Conservation (phyloP, 345 rosid species). For the Carallia brachiata region DNA sequence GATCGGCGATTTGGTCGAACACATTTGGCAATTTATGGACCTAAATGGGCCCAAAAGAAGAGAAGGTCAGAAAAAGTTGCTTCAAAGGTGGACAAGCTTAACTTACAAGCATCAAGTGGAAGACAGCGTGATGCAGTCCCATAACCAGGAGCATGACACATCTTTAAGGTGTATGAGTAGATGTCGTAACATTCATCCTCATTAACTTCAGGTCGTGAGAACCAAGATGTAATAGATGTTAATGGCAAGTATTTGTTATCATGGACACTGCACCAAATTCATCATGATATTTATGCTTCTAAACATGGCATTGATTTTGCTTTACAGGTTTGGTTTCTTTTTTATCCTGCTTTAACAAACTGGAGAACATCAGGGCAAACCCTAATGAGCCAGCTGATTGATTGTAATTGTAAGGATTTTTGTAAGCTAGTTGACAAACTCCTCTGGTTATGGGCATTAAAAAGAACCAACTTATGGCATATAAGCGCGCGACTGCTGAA, state of each 20-base stretch:
- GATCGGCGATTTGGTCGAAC: constrained; percentile 92
- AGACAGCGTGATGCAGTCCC: not conserved
- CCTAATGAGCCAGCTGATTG: constrained; percentile 11
- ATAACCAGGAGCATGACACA: not conserved
- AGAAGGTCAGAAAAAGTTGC: constrained; percentile 28
- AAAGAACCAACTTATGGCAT: too few relatives aligned
- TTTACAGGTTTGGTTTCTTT: constrained; percentile 23
- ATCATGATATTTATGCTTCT: not conserved
- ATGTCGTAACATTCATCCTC: constrained; percentile 13
- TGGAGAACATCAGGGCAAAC: constrained; percentile 12
- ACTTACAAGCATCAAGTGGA: not conserved
- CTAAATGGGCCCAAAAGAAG: constrained; percentile 80
- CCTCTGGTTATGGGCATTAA: too few relatives aligned
- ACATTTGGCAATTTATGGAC: constrained; percentile 89
- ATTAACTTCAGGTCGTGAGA: not conserved
- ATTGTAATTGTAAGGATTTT: constrained; percentile 23
- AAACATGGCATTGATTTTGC: constrained; percentile 2
- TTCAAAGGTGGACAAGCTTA: not conserved
- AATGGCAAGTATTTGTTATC: constrained; percentile 22
- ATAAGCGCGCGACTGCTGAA: too few relatives aligned
- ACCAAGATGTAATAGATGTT: not conserved
- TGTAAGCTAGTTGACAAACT: not conserved
- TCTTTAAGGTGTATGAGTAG: not conserved
- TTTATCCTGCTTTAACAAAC: constrained; percentile 9
- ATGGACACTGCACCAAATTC: not conserved